Conservation (phyloP, 768 basidiomycete genomes). For the Filobasidium wieringae region DNA sequence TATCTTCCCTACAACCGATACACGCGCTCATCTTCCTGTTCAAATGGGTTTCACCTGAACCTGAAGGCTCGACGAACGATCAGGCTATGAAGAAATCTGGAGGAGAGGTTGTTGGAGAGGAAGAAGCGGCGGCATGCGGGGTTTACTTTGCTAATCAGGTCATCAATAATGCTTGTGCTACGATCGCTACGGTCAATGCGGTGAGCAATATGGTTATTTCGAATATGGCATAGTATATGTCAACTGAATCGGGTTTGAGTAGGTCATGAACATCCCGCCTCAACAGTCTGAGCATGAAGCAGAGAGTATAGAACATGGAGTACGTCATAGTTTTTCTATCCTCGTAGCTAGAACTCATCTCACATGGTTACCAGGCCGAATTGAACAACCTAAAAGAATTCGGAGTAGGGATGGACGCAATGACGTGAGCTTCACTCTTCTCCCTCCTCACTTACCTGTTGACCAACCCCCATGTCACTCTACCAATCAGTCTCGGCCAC, state of each 20-base stretch:
- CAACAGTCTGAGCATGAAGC: constrained; percentile 13
- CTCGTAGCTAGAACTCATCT: constrained; percentile 45
- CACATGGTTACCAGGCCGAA: constrained; percentile 53
- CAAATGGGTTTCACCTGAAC: constrained; percentile 61
- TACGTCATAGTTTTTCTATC: constrained; percentile 14
- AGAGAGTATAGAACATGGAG: constrained; percentile 31
- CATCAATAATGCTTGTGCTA: constrained; percentile 93
- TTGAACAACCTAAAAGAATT: constrained; percentile 65
- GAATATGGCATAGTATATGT: not conserved
- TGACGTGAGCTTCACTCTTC: constrained; percentile 25
- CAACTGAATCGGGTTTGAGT: not conserved
- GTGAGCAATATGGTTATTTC: constrained; percentile 39
- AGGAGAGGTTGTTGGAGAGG: constrained; percentile 22
- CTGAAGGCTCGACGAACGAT: constrained; percentile 12
- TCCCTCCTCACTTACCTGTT: not conserved
- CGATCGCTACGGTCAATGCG: constrained; percentile 85
- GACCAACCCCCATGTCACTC: not conserved
- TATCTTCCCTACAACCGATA: constrained; percentile 64
- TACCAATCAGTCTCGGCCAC: constrained; percentile 30
- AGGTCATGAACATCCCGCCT: constrained; percentile 31
- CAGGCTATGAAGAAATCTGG: constrained; percentile 24
- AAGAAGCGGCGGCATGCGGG: constrained; percentile 47
- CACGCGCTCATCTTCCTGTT: constrained; percentile 90
- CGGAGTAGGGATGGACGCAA: constrained; percentile 73
- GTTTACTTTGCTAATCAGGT: constrained; percentile 81